phyloP scores from a whole-genome alignment of 1,139 yeast genomes.

The Hansenula sp. region DNA sequence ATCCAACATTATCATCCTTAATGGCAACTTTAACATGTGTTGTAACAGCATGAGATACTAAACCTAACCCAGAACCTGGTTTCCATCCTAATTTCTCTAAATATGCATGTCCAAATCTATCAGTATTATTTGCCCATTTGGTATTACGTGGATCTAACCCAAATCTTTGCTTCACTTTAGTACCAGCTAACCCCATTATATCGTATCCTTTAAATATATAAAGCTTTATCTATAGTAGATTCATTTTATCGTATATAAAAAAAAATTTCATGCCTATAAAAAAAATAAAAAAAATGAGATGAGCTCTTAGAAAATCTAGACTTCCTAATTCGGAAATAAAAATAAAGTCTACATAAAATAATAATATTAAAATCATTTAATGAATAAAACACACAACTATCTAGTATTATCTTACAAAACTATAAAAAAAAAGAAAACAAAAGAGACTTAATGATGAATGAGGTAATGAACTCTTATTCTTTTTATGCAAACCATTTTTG shows the following conservation, averaged over 20 bases:
- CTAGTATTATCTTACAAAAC: too few relatives aligned
- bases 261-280: neutral
- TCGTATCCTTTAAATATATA: neutral
- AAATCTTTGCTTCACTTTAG: constrained; percentile 76
- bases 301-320: constrained; percentile 1
- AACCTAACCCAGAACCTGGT: constrained; percentile 87
- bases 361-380: neutral
- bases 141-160: constrained; percentile 94
- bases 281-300: constrained; percentile 1
- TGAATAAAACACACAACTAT: neutral
- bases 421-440: neutral
- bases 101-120: constrained; percentile 85
- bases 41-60: constrained; percentile 57
- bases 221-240: too few relatives aligned
- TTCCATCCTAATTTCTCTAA: constrained; percentile 83
- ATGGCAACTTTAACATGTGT: constrained; percentile 78
- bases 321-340: constrained; percentile 2
- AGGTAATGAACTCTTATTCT: too few relatives aligned
- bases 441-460: too few relatives aligned
- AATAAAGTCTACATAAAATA: neutral
- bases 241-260: neutral
- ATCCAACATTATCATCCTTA: constrained; percentile 79
- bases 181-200: constrained; percentile 84
- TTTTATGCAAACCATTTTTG: constrained; percentile 58
- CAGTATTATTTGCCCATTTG: constrained; percentile 85